phyloP scores from a whole-genome alignment of 2,329 filamentous ascomycete genomes.

The Orbilia javanica region DNA sequence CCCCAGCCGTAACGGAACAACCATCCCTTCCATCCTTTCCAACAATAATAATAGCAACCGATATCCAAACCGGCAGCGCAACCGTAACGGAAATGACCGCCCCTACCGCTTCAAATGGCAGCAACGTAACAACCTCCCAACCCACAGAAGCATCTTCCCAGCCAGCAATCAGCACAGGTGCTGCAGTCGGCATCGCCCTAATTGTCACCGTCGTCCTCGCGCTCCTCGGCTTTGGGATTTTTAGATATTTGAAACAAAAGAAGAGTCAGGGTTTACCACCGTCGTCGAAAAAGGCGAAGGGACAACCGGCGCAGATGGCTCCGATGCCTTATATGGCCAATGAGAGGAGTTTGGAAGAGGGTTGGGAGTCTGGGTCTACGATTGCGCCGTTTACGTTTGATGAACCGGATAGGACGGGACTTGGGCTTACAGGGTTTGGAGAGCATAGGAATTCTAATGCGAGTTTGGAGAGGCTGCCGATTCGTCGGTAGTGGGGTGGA shows the following conservation, averaged over 20 bases:
- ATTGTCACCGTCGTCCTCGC: conserved; percentile 1
- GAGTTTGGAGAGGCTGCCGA: background rate
- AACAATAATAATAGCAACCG: background rate
- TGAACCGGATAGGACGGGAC: background rate
- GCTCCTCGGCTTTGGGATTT: conserved; percentile 25
- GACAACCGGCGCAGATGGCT: background rate
- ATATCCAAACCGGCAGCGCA: background rate
- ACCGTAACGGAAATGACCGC: background rate
- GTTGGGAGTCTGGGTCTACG: conserved; percentile 14
- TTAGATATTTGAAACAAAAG: conserved; percentile 3
- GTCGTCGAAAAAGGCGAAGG: background rate
- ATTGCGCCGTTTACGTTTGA: background rate
- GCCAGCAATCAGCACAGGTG: conserved; percentile 4
- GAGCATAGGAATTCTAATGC: conserved; percentile 1
- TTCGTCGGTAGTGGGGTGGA: background rate
- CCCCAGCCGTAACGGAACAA: background rate
- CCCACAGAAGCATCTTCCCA: background rate
- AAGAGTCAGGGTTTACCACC: background rate
- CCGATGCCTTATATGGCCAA: background rate
- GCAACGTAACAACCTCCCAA: background rate
- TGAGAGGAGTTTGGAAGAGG: conserved; percentile 6
- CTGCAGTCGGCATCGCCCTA: conserved; percentile 19
- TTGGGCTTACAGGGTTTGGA: conserved; percentile 6
- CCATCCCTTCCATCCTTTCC: background rate
- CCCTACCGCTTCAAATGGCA: background rate